phyloP scores from a whole-genome alignment of 768 basidiomycete species.

The Artomyces pyxidatus region DNA sequence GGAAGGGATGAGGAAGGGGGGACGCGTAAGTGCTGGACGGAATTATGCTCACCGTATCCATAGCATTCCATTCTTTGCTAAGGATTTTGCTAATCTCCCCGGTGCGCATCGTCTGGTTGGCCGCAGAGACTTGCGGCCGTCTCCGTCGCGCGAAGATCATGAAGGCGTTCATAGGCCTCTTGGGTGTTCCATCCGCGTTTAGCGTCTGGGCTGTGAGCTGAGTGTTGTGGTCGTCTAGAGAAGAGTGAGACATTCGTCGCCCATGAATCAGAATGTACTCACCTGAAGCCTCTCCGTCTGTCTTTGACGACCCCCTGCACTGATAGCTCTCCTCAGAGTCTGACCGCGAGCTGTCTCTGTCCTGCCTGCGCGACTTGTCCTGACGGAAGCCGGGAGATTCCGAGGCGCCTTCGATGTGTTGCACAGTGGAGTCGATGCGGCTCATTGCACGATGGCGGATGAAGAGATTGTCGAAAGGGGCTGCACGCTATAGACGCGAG shows the following conservation, averaged over 20 bases:
- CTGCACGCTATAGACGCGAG: conserved; percentile 5
- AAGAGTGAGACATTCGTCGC: not conserved
- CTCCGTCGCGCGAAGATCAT: conserved; percentile 86
- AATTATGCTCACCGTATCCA: conserved; percentile 52
- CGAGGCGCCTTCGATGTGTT: conserved; percentile 8
- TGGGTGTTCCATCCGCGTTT: conserved; percentile 82
- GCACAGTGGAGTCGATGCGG: conserved; percentile 12
- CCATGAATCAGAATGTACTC: not conserved
- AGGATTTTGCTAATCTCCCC: conserved; percentile 87
- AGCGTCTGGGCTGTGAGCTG: conserved; percentile 66
- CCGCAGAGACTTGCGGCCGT: conserved; percentile 77
- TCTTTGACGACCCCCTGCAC: conserved; percentile 6
- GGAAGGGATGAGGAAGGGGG: not conserved
- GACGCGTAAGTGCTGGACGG: conserved; percentile 5
- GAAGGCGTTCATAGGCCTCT: conserved; percentile 90
- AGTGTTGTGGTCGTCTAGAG: conserved; percentile 7
- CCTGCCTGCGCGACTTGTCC: not conserved
- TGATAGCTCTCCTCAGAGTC: conserved; percentile 12
- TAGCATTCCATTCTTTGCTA: conserved; percentile 78
- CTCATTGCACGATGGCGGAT: conserved; percentile 8
- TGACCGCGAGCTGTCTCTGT: conserved; percentile 9
- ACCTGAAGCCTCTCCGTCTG: conserved; percentile 10
- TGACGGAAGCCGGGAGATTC: conserved; percentile 8
- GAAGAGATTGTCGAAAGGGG: conserved; percentile 2
- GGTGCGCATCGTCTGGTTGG: conserved; percentile 83